Conservation (phyloP, 441 rosid species). For the Erodium texanum region DNA sequence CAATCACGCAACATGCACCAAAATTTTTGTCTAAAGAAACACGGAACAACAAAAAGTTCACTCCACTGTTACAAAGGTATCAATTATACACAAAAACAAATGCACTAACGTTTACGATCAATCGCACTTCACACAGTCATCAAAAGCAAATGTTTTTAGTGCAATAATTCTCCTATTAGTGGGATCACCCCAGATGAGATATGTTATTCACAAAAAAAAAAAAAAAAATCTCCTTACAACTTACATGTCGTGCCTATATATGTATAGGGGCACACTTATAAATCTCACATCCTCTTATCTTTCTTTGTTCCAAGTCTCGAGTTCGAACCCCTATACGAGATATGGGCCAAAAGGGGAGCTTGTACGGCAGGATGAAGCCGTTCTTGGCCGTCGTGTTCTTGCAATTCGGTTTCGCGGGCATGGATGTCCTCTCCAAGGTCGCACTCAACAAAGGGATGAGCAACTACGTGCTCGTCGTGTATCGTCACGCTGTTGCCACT, state of each 20-base stretch:
- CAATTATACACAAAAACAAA: neutral
- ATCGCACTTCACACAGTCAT: neutral
- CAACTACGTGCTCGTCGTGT: conserved; percentile 73
- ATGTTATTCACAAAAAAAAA: too few species aligned
- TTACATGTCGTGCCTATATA: too few species aligned
- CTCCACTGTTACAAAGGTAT: conserved; percentile 12
- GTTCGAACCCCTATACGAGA: too few species aligned
- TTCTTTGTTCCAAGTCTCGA: too few species aligned
- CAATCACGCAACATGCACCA: conserved; percentile 8
- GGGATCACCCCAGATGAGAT: too few species aligned
- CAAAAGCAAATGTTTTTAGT: neutral
- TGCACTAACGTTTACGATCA: neutral
- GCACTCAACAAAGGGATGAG: conserved; percentile 83
- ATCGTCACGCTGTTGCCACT: conserved; percentile 80
- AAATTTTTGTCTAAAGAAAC: neutral
- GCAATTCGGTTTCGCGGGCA: conserved; percentile 78
- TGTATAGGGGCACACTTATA: too few species aligned
- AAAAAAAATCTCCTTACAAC: too few species aligned
- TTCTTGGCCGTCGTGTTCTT: conserved; percentile 50
- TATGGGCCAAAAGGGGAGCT: conserved; percentile 2
- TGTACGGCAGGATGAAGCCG: conserved; percentile 42
- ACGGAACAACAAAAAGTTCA: conserved; percentile 9
- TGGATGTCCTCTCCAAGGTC: conserved; percentile 73
- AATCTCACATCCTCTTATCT: too few species aligned
- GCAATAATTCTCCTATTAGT: neutral